phyloP scores from a whole-genome alignment of 768 basidiomycete genomes.

The Panaeolus papilionaceus region DNA sequence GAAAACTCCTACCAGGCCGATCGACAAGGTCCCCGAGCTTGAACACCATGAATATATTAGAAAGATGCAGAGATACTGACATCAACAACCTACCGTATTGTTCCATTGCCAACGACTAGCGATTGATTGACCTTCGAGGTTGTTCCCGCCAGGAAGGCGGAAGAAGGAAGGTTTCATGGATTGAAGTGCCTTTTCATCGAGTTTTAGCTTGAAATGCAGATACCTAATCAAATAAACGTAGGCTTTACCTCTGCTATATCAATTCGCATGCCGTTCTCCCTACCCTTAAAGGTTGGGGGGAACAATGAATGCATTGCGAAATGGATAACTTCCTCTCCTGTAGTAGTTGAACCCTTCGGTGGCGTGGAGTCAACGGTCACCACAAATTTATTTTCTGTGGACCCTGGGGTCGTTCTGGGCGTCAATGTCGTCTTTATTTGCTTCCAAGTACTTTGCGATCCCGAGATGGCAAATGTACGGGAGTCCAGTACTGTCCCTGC shows the following conservation, averaged over 20 bases:
- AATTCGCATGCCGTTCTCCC: conserved; percentile 64
- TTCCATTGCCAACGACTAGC: conserved; percentile 71
- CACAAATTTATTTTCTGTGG: conserved; percentile 56
- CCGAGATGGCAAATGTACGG: conserved; percentile 41
- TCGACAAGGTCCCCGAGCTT: conserved; percentile 56
- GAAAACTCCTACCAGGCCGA: conserved; percentile 40
- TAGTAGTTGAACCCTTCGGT: conserved; percentile 35
- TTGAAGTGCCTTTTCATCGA: conserved; percentile 47
- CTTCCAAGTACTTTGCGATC: conserved; percentile 55
- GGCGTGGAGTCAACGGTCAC: conserved; percentile 48
- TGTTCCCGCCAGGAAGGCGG: conserved; percentile 74
- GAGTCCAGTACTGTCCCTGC: conserved; percentile 51
- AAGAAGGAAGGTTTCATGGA: conserved; percentile 66
- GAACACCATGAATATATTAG: background rate
- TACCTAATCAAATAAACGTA: too few species aligned
- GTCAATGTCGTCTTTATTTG: conserved; percentile 49
- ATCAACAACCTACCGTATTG: conserved; percentile 46
- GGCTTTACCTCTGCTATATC: conserved; percentile 59
- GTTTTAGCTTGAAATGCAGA: background rate
- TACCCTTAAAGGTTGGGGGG: conserved; percentile 69
- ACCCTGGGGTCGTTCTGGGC: conserved; percentile 46
- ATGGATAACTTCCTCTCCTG: conserved; percentile 49
- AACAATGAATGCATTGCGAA: conserved; percentile 71
- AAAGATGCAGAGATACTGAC: conserved; percentile 2
- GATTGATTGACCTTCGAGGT: conserved; percentile 65